Base-by-base conservation (phyloP, 2,329 filamentous ascomycete species). In the Paramyrothecium sp. region DNA sequence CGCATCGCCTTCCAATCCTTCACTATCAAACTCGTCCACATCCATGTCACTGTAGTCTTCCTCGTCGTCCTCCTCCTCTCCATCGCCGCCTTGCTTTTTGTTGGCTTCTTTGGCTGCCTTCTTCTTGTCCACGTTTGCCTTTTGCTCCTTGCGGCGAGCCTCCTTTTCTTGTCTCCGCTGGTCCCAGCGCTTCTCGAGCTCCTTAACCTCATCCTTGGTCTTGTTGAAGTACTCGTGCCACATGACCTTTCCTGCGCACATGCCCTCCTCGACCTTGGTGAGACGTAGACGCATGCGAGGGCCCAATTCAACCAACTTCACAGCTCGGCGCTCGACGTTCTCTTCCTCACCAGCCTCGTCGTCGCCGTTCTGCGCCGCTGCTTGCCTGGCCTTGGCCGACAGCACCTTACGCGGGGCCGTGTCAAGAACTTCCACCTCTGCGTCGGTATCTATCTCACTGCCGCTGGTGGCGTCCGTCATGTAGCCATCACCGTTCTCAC, bases 181-280 rank as follows among this genome's bases (percentile, higher is more conserved):
- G 64, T 92, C 89, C 91, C 95, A 98, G 64, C 86, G 84, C 77
- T 88, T 85, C 65, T 98, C 93, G 65, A 97, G 75, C 61, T 89
- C 85, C 69, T 88, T 84, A 56, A 92, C 78, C 72, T 99, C 93
- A 19, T 85, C 83, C 65, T 86, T 86, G 7, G 86, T 87, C 81
- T 99, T 99, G 70, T 89, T 85, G 54, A 98, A 87, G 70, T 92
- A 96, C 71, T 97, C 92, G 73, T 99, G 95, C 95, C 95, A 99
- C 90, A 99, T 91, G 56, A 97, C 84, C 71, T 92, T 95, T 53
- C 95, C 95, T 23, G 85, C 83, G 67, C 92, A 97, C 7, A 98
- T 75, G 2, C 94, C 95, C 66, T 99, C 95, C 70, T 99, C 95
- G 4, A 99, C 93, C 78, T 99, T 99, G 56, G 92, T 93, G 75